A percentile compares a stretch with the other conserved stretches of the same genome.
Evolutionary conservation across 2,329 filamentous ascomycete genomes (phyloP).

Genomic region (Stemphylium beticola): DNA sequence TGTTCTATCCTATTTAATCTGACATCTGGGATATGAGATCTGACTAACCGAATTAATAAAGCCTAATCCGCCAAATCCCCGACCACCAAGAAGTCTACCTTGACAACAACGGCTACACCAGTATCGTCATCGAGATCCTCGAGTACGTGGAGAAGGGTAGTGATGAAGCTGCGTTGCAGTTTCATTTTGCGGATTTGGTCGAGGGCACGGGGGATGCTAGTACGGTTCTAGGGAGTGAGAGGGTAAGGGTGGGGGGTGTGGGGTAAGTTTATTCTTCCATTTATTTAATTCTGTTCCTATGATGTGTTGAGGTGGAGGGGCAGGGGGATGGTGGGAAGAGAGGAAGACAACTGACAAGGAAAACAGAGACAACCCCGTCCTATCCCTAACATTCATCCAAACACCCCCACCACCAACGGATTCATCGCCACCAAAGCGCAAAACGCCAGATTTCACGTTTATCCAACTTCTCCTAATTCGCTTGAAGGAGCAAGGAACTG

Average conservation of each 20-base stretch:
- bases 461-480: slow-evolving; percentile 80
- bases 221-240: slow-evolving; percentile 41
- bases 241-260: slow-evolving; percentile 41
- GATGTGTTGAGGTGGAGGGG: no score
- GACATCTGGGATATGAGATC: no score
- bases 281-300: neutral
- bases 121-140: slow-evolving; percentile 88
- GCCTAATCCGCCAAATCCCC: slow-evolving; percentile 75
- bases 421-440: slow-evolving; percentile 35
- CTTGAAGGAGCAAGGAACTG: slow-evolving; percentile 75
- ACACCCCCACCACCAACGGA: slow-evolving; percentile 48
- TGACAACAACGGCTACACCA: slow-evolving; percentile 81
- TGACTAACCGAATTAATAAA: slow-evolving; percentile 47
- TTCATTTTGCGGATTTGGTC: slow-evolving; percentile 58
- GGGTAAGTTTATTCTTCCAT: slow-evolving; percentile 39
- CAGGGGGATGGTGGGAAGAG: neutral
- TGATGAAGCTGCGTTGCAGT: slow-evolving; percentile 68
- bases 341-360: slow-evolving; percentile 1
- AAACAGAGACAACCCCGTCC: slow-evolving; percentile 60
- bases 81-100: slow-evolving; percentile 94
- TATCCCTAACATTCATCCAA: slow-evolving; percentile 70
- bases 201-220: slow-evolving; percentile 44
- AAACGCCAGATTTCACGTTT: slow-evolving; percentile 66
- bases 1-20: no score
- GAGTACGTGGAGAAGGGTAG: slow-evolving; percentile 75